Base-by-base conservation (phyloP, 345 rosid genomes). In the Camelina neglecta region DNA sequence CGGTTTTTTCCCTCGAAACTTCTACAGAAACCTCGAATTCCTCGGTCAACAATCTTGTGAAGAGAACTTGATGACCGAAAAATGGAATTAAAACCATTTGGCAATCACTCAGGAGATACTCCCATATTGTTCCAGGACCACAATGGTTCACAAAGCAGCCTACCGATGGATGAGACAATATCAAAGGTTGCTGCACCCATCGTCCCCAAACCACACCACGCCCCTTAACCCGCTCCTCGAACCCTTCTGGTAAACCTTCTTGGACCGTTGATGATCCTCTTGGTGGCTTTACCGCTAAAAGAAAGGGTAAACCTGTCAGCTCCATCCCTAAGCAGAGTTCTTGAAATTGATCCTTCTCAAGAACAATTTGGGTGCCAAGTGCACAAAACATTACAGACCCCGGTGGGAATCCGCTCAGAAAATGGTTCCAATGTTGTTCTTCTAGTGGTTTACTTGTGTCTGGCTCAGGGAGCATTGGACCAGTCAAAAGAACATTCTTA, bases 211-310 rank as follows among this genome's bases (percentile, higher is more conserved):
- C 53, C 4, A 16, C 21, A 16, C 53, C 53, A 1, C 53, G 23
- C 9, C 11, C 53, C 3, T 16, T 48, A 1, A 48, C 53, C 11
- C 53, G 73, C 79, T 86, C 88, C 6, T 77, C 70, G 20, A 89
- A 90, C 60, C 88, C 97, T 33, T 86, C 50, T 0, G 95, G 95
- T 8, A 90, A 51, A 4, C 89, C 97, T 72, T 90, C 95, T 54
- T 86, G 84, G 0, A 86, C 67, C 0, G 87, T 85, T 4, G 76
- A 16, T 11, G 78, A 47, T 4, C 90, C 90, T 2, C 2, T 20
- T 0, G 97, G 97, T 11, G 90, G 92, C 72, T 83, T 84, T 8
- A 89, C 45, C 0, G 84, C 89, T 26, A 87, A 56, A 0, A 93
- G 12, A 72, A 93, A 93, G 0, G 94, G 96, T 54, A 74, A 51